Base-by-base conservation (phyloP, 768 basidiomycete species). In the Trametes gibbosa region DNA sequence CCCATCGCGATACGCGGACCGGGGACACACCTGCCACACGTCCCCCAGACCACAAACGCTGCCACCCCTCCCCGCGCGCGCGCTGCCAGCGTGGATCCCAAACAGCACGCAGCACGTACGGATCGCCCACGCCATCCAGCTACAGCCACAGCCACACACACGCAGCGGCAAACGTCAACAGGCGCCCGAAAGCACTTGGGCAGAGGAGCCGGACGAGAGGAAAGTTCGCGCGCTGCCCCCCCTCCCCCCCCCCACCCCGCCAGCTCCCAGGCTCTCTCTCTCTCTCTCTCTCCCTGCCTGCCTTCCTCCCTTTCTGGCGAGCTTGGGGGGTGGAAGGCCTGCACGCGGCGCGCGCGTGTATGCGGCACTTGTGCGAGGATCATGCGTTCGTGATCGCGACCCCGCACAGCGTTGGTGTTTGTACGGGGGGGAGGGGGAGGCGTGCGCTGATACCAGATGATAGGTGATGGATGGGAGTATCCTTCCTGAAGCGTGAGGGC, bases 201-300 rank as follows among this genome's bases (percentile, higher is more conserved):
- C 55, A 56, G 55, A 56, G 55, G 55, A 42, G 39, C 55, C 55
- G 39, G 40, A 2, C 24, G 24, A 42, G 47, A 50, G 55, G 55
- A 42, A 49, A 49, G 46, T 48, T 27, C 46, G 27, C 16, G 27
- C 47, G 46, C 46, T n/a, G n/a, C n/a, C n/a, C n/a, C n/a, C n/a
- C n/a, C n/a, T n/a, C n/a, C n/a, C n/a, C n/a, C n/a, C n/a, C n/a
- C n/a, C n/a, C 27, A 42, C 51, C 40, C 23, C 37, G 34, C 23
- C 21, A n/a, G 19, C 42, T 19, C 37, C 37, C 37, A 39, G 37
- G 37, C 37, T 14, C 16, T 14, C 37, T 3, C 13, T 4, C 16
- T 14, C 13, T 17, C 16, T 39, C 37, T 39, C n/a, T n/a, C n/a
- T n/a, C n/a, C n/a, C n/a, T n/a, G n/a, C n/a, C n/a, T n/a, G n/a